A percentile compares a stretch with the other conserved stretches of the same genome.
These are phyloP conservation scores for Hirsutella rhossiliensis DNA, from an alignment of 2,329 filamentous ascomycete genomes.

Conservation along the genomic window DNA sequence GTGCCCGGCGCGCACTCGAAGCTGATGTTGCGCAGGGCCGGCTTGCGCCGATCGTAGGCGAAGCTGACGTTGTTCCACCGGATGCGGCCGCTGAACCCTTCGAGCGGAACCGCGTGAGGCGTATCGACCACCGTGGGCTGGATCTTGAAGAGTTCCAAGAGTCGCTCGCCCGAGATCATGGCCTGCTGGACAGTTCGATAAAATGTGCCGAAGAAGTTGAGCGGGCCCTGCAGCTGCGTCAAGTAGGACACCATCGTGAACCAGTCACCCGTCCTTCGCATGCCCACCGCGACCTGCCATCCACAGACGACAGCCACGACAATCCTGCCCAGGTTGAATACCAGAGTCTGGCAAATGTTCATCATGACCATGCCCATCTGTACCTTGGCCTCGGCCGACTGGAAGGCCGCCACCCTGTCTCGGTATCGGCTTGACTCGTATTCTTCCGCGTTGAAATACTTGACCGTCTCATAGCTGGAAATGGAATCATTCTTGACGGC, in stretches of 20 bases:
- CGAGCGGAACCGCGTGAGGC: constrained; percentile 49
- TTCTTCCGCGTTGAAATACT: constrained; percentile 77
- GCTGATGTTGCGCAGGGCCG: constrained; percentile 69
- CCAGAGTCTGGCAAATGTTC: constrained; percentile 69
- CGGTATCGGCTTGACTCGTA: constrained; percentile 69
- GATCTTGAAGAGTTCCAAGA: constrained; percentile 94
- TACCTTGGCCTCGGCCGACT: constrained; percentile 64
- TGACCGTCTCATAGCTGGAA: constrained; percentile 94
- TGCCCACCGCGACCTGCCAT: constrained; percentile 60
- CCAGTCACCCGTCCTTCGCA: constrained; percentile 57
- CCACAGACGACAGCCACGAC: constrained; percentile 62
- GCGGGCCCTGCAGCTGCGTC: constrained; percentile 64
- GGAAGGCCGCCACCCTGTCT: constrained; percentile 57
- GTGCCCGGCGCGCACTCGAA: constrained; percentile 84
- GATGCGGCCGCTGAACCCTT: constrained; percentile 67
- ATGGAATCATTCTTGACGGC: constrained; percentile 98
- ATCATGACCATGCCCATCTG: constrained; percentile 66
- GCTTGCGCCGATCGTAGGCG: constrained; percentile 75
- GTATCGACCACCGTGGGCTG: constrained; percentile 80
- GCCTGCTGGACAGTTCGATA: constrained; percentile 93
- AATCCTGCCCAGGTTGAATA: constrained; percentile 68
- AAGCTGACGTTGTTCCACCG: constrained; percentile 84
- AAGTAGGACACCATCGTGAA: constrained; percentile 66
- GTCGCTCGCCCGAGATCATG: constrained; percentile 92
- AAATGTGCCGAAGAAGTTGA: constrained; percentile 88